Conservation (phyloP, 768 basidiomycete genomes). For the Naganishia friedmannii region DNA sequence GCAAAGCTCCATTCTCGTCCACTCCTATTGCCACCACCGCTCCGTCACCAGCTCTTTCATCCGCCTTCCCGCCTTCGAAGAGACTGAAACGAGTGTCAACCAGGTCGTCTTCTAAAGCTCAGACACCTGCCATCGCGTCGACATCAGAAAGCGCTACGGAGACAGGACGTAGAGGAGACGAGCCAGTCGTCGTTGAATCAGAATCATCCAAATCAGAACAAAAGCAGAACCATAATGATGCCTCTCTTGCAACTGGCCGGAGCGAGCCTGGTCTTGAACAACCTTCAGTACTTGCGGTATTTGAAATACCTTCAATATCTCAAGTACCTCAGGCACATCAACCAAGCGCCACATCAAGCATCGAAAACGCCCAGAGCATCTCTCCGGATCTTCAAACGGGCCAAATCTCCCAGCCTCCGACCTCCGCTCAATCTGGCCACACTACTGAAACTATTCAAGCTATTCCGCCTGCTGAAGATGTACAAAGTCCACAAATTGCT, state of each 20-base stretch:
- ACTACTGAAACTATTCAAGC: slow-evolving; percentile 5
- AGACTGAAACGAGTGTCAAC: neutral
- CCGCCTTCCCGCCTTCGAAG: neutral
- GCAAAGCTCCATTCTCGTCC: neutral
- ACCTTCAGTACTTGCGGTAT: neutral
- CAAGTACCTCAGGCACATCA: neutral
- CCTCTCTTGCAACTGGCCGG: neutral
- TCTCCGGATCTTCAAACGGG: neutral
- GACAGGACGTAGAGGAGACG: neutral
- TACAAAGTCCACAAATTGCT: slow-evolving; percentile 1
- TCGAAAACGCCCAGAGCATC: neutral
- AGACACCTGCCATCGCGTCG: neutral
- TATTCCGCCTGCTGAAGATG: neutral
- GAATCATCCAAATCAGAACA: neutral
- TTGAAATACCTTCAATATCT: slow-evolving; percentile 10
- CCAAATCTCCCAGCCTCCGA: neutral
- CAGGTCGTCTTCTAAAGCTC: neutral
- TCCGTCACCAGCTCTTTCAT: too few relatives aligned
- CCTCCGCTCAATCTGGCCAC: neutral
- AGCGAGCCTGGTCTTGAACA: neutral
- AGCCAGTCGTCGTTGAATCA: neutral
- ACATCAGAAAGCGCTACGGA: neutral
- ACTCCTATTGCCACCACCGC: neutral
- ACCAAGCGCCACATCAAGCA: neutral
- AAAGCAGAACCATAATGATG: neutral